Conservation (phyloP, 768 basidiomycete genomes). For the Atractiella rhizophila region DNA sequence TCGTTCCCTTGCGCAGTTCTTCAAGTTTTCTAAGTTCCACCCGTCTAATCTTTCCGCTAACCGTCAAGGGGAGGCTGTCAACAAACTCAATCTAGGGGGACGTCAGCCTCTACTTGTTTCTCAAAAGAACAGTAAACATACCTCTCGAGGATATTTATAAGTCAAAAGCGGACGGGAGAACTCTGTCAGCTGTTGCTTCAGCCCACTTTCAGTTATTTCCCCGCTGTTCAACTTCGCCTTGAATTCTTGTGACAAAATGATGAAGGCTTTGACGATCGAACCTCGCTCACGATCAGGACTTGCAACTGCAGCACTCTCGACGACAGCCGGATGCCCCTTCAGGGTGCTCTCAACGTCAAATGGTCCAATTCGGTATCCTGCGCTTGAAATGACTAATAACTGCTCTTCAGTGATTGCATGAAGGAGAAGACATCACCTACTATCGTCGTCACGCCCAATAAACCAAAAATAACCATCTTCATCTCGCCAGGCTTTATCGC, state of each 20-base stretch:
- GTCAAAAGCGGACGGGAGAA: not conserved
- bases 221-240: not conserved
- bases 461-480: conserved; percentile 11
- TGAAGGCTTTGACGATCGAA: conserved; percentile 12
- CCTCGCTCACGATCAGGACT: conserved; percentile 7
- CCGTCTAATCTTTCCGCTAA: conserved; percentile 10
- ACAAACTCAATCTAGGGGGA: conserved; percentile 2
- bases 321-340: conserved; percentile 12
- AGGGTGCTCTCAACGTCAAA: conserved; percentile 12
- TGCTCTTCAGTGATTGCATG: not conserved
- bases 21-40: conserved; percentile 9
- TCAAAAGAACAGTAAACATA: not conserved
- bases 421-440: not conserved
- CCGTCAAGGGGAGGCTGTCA: conserved; percentile 8
- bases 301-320: conserved; percentile 11
- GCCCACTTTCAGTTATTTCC: not conserved
- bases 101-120: not conserved
- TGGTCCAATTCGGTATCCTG: conserved; percentile 10
- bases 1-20: conserved; percentile 9
- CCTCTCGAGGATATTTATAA: conserved; percentile 11
- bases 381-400: conserved; percentile 4
- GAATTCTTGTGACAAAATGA: conserved; percentile 7
- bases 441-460: conserved; percentile 10
- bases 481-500: conserved; percentile 7
- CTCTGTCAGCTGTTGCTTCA: conserved; percentile 6